Percentiles rank a stretch among this genome's conserved stretches.
Conservation (phyloP, 345 rosid species). For the Rubroshorea leprosula region DNA sequence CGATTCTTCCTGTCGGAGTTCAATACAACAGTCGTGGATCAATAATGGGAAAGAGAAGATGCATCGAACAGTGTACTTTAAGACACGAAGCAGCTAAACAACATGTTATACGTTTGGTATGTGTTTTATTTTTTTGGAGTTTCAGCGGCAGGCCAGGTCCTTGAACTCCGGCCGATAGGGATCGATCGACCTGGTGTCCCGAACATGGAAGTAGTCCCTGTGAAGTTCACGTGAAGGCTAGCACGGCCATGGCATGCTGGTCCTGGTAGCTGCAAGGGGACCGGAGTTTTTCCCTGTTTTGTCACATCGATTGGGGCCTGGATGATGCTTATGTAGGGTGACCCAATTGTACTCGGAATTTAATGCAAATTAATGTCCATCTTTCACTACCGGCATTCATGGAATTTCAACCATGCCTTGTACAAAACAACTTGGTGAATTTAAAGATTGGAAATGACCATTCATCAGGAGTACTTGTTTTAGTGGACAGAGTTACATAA, state of each 20-base stretch:
- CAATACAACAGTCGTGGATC: constrained; percentile 16
- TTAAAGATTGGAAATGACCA: no score
- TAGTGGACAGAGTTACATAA: no score
- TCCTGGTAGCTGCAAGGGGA: constrained; percentile 4
- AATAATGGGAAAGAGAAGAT: constrained; percentile 17
- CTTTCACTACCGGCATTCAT: no score
- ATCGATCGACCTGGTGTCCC: no score
- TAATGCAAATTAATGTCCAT: no score
- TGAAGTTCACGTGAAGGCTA: constrained; percentile 39
- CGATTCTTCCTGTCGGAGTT: constrained; percentile 42
- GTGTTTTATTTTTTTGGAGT: constrained; percentile 8
- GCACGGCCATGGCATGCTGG: constrained; percentile 18
- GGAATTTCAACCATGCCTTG: no score
- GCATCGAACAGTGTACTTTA: not conserved
- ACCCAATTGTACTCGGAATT: no score
- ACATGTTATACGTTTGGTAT: constrained; percentile 17
- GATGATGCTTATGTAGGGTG: no score
- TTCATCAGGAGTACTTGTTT: no score
- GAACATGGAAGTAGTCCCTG: constrained; percentile 13
- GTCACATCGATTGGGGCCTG: no score
- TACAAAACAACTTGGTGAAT: no score
- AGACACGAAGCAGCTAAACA: constrained; percentile 13
- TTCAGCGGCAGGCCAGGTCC: no score
- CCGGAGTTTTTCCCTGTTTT: not conserved
- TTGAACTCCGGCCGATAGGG: constrained; percentile 1